Conservation (phyloP, 495 filamentous ascomycete genomes). For the Haplographium delicatum region DNA sequence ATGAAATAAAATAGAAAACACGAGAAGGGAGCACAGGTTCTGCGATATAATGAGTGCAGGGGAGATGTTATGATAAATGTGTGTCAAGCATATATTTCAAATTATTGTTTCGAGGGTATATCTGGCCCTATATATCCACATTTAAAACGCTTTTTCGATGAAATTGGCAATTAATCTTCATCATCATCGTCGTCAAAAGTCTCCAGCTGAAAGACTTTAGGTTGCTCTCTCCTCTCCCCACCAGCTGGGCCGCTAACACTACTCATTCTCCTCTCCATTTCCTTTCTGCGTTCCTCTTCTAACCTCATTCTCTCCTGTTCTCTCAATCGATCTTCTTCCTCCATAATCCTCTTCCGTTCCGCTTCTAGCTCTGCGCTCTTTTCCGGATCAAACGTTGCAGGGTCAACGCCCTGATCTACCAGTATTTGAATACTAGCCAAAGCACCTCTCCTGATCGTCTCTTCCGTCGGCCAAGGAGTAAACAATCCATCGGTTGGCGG, state of each 20-base stretch:
- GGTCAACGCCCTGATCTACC: conserved; percentile 52
- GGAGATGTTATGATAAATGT: no score
- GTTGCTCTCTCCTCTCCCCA: conserved; percentile 32
- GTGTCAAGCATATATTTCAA: no score
- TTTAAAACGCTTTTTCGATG: no score
- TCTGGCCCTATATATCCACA: no score
- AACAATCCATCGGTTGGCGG: conserved; percentile 37
- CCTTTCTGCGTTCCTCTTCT: conserved; percentile 19
- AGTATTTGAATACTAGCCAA: conserved; percentile 54
- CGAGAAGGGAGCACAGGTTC: no score
- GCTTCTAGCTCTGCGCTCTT: conserved; percentile 39
- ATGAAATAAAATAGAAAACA: no score
- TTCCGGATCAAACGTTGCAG: conserved; percentile 47
- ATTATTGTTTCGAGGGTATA: no score
- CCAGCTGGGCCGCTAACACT: conserved; percentile 25
- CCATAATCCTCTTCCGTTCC: conserved; percentile 39
- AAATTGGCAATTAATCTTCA: conserved; percentile 26
- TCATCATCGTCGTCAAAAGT: conserved; percentile 47
- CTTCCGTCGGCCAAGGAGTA: conserved; percentile 64
- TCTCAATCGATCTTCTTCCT: conserved; percentile 36
- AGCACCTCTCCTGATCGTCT: conserved; percentile 55
- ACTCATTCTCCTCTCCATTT: conserved; percentile 33
- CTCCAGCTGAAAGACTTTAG: conserved; percentile 46
- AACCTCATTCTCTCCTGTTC: conserved; percentile 29
- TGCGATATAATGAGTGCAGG: no score